phyloP scores from a whole-genome alignment of 2,329 filamentous ascomycete species.

The Sarocladium brachiariae region DNA sequence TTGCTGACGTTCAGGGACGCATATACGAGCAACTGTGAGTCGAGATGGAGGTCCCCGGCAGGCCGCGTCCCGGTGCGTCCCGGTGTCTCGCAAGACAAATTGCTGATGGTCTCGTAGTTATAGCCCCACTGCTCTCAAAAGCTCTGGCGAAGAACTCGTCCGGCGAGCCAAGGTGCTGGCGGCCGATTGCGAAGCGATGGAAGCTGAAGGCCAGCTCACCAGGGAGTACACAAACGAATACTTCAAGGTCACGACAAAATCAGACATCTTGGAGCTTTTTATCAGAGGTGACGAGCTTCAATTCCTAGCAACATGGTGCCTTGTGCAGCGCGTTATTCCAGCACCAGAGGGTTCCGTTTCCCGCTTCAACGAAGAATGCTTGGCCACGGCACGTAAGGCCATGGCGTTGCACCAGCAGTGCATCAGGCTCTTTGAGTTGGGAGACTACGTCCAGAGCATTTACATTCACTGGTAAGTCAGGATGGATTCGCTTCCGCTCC shows the following conservation, averaged over 20 bases:
- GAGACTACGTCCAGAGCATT: slow-evolving; percentile 34
- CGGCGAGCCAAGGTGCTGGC: slow-evolving; percentile 32
- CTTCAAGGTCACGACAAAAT: slow-evolving; percentile 30
- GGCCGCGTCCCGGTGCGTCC: too few species aligned
- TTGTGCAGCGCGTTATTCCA: slow-evolving; percentile 47
- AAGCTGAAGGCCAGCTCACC: slow-evolving; percentile 27
- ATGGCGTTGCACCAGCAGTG: slow-evolving; percentile 38
- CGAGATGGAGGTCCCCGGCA: too few species aligned
- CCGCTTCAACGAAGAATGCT: slow-evolving; percentile 41
- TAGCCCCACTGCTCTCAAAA: slow-evolving; percentile 37
- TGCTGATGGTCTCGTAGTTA: slow-evolving; percentile 32
- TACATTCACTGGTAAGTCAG: slow-evolving; percentile 44
- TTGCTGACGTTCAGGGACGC: slow-evolving; percentile 49
- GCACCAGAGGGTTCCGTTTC: slow-evolving; percentile 32
- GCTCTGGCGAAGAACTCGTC: slow-evolving; percentile 31
- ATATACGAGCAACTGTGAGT: slow-evolving; percentile 46
- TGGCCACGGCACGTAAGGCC: slow-evolving; percentile 42
- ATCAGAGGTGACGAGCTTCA: slow-evolving; percentile 41
- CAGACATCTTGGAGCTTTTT: slow-evolving; percentile 35
- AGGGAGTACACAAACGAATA: slow-evolving; percentile 29
- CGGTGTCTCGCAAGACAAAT: neutral
- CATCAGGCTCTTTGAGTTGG: slow-evolving; percentile 35
- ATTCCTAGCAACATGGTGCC: slow-evolving; percentile 39
- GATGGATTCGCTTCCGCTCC: too few species aligned
- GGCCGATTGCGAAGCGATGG: slow-evolving; percentile 29